Evolutionary conservation across 1,284 basidiomycete species (phyloP).

Genomic region (Rhodofomes roseus): DNA sequence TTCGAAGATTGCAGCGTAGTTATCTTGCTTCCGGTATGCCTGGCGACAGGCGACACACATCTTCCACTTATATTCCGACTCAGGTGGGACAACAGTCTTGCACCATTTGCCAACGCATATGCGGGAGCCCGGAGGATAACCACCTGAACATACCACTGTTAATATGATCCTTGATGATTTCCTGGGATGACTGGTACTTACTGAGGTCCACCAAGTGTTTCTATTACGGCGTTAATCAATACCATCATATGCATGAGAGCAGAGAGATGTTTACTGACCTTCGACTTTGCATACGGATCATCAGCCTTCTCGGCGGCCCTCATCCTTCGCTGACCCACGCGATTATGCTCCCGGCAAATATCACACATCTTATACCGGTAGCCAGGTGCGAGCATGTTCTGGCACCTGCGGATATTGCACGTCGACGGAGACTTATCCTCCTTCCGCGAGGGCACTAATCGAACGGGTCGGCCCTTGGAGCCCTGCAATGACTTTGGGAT

Average conservation of each 20-base stretch:
- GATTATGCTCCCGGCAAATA: conserved; percentile 29
- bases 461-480: not conserved
- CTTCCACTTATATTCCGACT: conserved; percentile 32
- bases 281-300: not conserved
- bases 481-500: not conserved
- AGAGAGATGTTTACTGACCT: conserved; percentile 2
- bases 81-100: conserved; percentile 32
- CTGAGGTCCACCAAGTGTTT: conserved; percentile 12
- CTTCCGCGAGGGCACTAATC: not conserved
- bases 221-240: not conserved
- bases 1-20: not conserved
- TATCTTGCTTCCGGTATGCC: conserved; percentile 6
- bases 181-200: conserved; percentile 16
- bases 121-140: conserved; percentile 15
- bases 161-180: not conserved
- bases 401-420: conserved; percentile 13
- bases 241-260: not conserved
- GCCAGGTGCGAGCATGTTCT: conserved; percentile 13
- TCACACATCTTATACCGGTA: conserved; percentile 30
- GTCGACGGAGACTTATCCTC: not conserved
- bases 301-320: not conserved
- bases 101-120: conserved; percentile 33
- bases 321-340: conserved; percentile 17
- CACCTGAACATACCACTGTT: not conserved
- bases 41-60: conserved; percentile 33